These are phyloP conservation scores for Fusarium lyarnte DNA, from an alignment of 2,329 filamentous ascomycete species.

Conservation along the genomic window DNA sequence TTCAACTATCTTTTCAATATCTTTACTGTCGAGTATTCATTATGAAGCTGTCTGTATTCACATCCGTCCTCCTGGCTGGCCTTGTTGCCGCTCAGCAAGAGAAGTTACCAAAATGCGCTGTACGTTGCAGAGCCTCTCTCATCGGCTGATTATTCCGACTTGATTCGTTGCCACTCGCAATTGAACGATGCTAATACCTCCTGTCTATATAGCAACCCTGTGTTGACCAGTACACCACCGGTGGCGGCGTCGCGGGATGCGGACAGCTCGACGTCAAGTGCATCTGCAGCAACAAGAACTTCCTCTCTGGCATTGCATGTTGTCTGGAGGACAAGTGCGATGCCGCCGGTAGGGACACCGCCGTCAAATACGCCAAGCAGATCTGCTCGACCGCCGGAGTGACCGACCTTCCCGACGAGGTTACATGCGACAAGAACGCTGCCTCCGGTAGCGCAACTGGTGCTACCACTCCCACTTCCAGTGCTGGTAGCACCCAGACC, in stretches of 20 bases:
- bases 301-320: slow-evolving; percentile 55
- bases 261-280: slow-evolving; percentile 51
- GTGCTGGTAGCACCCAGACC: background rate
- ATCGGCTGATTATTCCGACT: background rate
- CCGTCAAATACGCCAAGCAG: slow-evolving; percentile 51
- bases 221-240: slow-evolving; percentile 47
- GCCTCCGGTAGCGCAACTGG: slow-evolving; percentile 10
- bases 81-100: slow-evolving; percentile 48
- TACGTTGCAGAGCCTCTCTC: slow-evolving; percentile 41
- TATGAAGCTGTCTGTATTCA: slow-evolving; percentile 50
- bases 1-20: background rate
- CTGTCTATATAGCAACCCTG: slow-evolving; percentile 44
- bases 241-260: slow-evolving; percentile 51
- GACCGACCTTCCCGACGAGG: slow-evolving; percentile 47
- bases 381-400: slow-evolving; percentile 52
- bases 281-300: slow-evolving; percentile 53
- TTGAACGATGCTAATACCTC: slow-evolving; percentile 5
- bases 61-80: slow-evolving; percentile 45
- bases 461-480: slow-evolving; percentile 18
- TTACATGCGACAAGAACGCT: slow-evolving; percentile 47
- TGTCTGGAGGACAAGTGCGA: slow-evolving; percentile 51
- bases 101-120: slow-evolving; percentile 51
- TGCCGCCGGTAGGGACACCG: slow-evolving; percentile 44
- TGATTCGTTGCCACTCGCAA: background rate
- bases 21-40: slow-evolving; percentile 15